Base-by-base conservation (phyloP, 179 eudicot species). In the Gypsophila paniculata region DNA sequence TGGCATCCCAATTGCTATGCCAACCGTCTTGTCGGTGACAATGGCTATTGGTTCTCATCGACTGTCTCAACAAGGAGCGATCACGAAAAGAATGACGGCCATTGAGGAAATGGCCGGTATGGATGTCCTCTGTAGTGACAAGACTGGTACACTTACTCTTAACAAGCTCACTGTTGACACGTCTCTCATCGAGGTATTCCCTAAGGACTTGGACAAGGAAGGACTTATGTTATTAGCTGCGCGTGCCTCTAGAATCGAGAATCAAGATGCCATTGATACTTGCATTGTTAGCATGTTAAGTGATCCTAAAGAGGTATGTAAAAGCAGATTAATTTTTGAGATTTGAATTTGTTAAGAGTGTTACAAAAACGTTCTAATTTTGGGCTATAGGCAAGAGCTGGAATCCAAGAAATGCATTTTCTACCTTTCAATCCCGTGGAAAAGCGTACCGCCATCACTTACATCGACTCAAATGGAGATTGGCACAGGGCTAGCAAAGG, bases 21-120 rank as follows among this genome's bases (percentile, higher is more conserved):
- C 97, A 0, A 91, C 96, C 0, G 97, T 91, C 3, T 78, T 91
- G 77, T 91, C 97, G 11, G 97, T 91, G 55, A 91, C 97, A 6
- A 91, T 91, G 97, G 97, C 97, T 60, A 91, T 91, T 61, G 97
- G 97, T 11, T 87, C 97, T 29, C 97, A 91, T 57, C 83, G 91
- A 5, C 76, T 91, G 8, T 80, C 97, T 19, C 86, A 88, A 26
- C 96, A 91, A 61, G 96, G 97, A 23, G 97, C 97, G 65, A 91
- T 91, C 51, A 91, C 96, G 15, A 91, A 90, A 83, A 90, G 97
- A 60, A 90, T 91, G 97, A 91, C 97, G 0, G 96, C 97, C 61
- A 90, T 91, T 68, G 97, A 91, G 70, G 97, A 91, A 76, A 90
- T 91, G 97, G 97, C 97, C 0, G 97, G 97, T 5, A 91, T 91